These are phyloP conservation scores for Sporothrix mexicana DNA, from an alignment of 2,329 filamentous ascomycete species.

Conservation along the genomic window DNA sequence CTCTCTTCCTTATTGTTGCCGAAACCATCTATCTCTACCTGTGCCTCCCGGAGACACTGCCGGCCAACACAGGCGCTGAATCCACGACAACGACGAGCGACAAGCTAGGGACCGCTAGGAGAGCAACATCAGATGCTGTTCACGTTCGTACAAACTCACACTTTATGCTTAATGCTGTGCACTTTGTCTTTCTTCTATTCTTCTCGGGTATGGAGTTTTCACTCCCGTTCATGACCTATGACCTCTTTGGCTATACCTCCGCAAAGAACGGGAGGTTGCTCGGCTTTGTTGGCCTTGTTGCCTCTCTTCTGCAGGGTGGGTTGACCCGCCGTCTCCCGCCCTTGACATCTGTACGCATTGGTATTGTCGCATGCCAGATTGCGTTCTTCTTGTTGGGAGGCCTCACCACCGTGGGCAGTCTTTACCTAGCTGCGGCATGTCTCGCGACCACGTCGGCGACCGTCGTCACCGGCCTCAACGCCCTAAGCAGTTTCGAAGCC, in stretches of 20 bases:
- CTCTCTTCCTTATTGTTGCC: slow-evolving; percentile 78
- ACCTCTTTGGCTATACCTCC: slow-evolving; percentile 83
- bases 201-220: slow-evolving; percentile 99
- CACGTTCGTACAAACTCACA: slow-evolving; percentile 78
- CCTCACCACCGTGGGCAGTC: slow-evolving; percentile 67
- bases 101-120: slow-evolving; percentile 47
- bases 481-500: slow-evolving; percentile 89
- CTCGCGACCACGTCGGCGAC: slow-evolving; percentile 91
- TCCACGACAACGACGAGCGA: slow-evolving; percentile 75
- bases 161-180: slow-evolving; percentile 78
- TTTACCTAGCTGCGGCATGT: slow-evolving; percentile 83
- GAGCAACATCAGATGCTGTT: background rate
- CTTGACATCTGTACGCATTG: slow-evolving; percentile 77
- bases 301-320: slow-evolving; percentile 91
- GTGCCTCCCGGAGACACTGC: slow-evolving; percentile 84
- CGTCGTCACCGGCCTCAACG: slow-evolving; percentile 92
- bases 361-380: slow-evolving; percentile 75
- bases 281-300: slow-evolving; percentile 88
- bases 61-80: slow-evolving; percentile 55
- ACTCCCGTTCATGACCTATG: slow-evolving; percentile 95
- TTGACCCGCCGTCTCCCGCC: slow-evolving; percentile 85
- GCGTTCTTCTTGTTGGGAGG: slow-evolving; percentile 81
- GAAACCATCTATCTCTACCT: slow-evolving; percentile 90
- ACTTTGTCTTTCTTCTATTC: slow-evolving; percentile 91
- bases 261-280: slow-evolving; percentile 83